Evolutionary conservation across 768 basidiomycete species (phyloP).

Genomic region (Trametes meyenii): DNA sequence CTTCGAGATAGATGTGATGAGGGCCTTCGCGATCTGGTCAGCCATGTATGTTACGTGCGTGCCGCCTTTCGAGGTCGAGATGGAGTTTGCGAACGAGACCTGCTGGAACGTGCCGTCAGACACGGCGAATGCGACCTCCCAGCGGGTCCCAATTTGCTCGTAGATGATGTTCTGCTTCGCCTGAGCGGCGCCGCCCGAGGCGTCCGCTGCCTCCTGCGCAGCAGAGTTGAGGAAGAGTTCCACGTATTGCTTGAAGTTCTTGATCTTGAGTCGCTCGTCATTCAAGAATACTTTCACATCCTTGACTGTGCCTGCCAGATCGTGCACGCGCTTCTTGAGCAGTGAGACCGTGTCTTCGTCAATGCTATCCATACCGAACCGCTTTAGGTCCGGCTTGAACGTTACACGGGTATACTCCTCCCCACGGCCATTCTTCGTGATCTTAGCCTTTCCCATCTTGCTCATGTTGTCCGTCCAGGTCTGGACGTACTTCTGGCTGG

Average conservation of each 20-base stretch:
- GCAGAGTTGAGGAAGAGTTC: slow-evolving; percentile 88
- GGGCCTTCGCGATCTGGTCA: slow-evolving; percentile 86
- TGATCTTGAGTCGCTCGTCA: slow-evolving; percentile 88
- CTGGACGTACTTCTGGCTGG: slow-evolving; percentile 90
- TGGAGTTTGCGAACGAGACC: slow-evolving; percentile 97
- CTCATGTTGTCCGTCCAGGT: slow-evolving; percentile 95
- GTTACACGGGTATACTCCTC: slow-evolving; percentile 94
- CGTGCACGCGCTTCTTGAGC: slow-evolving; percentile 92
- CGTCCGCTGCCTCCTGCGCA: slow-evolving; percentile 66
- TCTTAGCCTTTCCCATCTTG: slow-evolving; percentile 85
- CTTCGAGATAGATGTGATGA: slow-evolving; percentile 84
- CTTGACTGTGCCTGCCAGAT: slow-evolving; percentile 94
- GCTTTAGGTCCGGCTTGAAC: slow-evolving; percentile 88
- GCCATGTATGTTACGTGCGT: slow-evolving; percentile 86
- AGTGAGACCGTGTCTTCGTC: slow-evolving; percentile 91
- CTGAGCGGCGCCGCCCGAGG: slow-evolving; percentile 78
- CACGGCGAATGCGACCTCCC: slow-evolving; percentile 95
- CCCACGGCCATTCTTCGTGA: slow-evolving; percentile 83
- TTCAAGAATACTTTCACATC: slow-evolving; percentile 94
- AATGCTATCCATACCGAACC: slow-evolving; percentile 90
- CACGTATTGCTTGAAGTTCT: slow-evolving; percentile 96
- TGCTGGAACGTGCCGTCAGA: slow-evolving; percentile 93
- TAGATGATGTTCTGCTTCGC: slow-evolving; percentile 79
- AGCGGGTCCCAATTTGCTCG: slow-evolving; percentile 78
- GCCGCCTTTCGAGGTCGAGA: slow-evolving; percentile 95